phyloP scores from a whole-genome alignment of 257 asterid species.

The Nicotiana sylvestris region DNA sequence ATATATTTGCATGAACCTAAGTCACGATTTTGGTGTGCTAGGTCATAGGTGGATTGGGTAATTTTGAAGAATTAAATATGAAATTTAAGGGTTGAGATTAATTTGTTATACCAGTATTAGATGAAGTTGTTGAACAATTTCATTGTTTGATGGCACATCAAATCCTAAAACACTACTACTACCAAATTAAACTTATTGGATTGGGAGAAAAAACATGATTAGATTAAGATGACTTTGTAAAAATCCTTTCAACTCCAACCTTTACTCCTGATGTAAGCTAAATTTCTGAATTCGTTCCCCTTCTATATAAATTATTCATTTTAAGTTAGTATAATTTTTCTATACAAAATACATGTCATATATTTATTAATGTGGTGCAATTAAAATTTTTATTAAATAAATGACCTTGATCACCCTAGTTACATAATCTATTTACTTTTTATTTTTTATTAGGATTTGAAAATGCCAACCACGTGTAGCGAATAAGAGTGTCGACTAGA shows the following conservation, averaged over 20 bases:
- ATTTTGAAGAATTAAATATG: neutral
- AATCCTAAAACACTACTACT: neutral
- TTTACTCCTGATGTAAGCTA: neutral
- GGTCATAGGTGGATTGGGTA: neutral
- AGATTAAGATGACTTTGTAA: neutral
- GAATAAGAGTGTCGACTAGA: neutral
- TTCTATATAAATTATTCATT: no score
- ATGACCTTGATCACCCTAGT: neutral
- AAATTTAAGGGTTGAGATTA: neutral
- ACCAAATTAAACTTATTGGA: neutral
- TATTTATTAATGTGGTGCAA: neutral
- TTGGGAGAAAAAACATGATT: neutral
- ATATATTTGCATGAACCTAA: neutral
- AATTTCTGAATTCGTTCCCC: neutral
- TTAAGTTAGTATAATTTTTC: no score
- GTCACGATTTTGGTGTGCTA: neutral
- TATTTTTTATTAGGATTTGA: no score
- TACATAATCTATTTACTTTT: neutral
- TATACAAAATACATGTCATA: no score
- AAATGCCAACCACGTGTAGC: neutral
- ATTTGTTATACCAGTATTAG: neutral
- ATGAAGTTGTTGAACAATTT: conserved; percentile 11
- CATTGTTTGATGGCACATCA: neutral
- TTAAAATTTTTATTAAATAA: neutral
- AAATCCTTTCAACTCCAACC: neutral